A percentile compares a stretch with the other conserved stretches of the same genome.
These are phyloP conservation scores for Blastobotrys serpentis DNA, from an alignment of 1,139 yeast genomes.

Conservation along the genomic window DNA sequence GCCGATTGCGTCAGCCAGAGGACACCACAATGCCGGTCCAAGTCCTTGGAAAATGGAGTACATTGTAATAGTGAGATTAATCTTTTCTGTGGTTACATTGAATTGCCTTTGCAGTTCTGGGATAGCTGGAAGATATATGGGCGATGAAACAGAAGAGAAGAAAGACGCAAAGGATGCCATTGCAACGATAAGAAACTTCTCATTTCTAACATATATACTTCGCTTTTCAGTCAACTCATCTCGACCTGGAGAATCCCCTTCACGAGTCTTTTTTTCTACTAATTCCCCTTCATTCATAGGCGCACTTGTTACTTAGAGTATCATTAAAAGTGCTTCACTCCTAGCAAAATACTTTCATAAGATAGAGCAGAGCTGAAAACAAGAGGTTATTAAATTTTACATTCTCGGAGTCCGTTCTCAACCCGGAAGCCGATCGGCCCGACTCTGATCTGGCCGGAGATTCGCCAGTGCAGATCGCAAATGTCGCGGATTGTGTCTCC, in stretches of 20 bases:
- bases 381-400: no score
- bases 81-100: constrained; percentile 51
- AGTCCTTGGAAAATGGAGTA: constrained; percentile 71
- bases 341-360: no score
- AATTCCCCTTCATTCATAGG: background rate
- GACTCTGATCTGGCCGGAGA: no score
- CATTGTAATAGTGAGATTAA: constrained; percentile 67
- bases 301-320: background rate
- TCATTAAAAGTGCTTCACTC: no score
- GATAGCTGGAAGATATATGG: constrained; percentile 74
- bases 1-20: constrained; percentile 67
- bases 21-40: constrained; percentile 61
- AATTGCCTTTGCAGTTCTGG: constrained; percentile 54
- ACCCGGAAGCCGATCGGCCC: no score
- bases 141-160: constrained; percentile 64
- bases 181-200: constrained; percentile 41
- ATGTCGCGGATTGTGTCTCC: no score
- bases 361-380: no score
- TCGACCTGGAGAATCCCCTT: background rate
- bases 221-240: background rate
- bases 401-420: background rate
- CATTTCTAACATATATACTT: constrained; percentile 23
- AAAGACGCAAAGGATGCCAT: constrained; percentile 50
- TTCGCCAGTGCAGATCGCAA: no score
- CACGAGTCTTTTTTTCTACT: background rate